Percentiles rank a stretch among this genome's conserved stretches.
These are phyloP conservation scores for Arthrobotrys iridis DNA, from an alignment of 2,329 filamentous ascomycete genomes.

Conservation along the genomic window DNA sequence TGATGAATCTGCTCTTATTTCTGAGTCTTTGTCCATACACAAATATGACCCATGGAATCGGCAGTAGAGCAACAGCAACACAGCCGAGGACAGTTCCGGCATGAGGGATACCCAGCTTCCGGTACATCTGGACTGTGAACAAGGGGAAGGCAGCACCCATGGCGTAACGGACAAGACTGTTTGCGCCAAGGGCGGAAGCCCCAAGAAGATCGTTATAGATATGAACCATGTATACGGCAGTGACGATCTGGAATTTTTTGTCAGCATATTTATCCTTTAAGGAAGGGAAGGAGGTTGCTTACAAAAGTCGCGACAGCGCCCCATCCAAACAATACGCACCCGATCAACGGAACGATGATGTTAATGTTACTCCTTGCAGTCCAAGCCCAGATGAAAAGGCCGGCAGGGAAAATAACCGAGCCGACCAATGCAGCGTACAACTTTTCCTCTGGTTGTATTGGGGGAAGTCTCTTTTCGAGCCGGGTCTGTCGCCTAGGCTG, in stretches of 20 bases:
- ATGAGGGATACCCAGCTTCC: conserved; percentile 62
- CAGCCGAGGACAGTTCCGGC: conserved; percentile 63
- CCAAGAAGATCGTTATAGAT: conserved; percentile 53
- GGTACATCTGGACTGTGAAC: conserved; percentile 69
- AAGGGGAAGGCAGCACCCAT: conserved; percentile 70
- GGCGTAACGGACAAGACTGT: conserved; percentile 68
- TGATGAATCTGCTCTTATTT: conserved; percentile 33
- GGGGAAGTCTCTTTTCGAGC: not conserved
- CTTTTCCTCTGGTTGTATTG: conserved; percentile 67
- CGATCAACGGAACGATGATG: conserved; percentile 66
- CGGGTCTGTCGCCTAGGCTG: conserved; percentile 22
- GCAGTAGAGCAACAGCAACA: conserved; percentile 65
- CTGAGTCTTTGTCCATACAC: conserved; percentile 63
- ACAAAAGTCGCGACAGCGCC: conserved; percentile 70
- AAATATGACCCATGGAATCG: conserved; percentile 68
- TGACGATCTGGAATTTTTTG: conserved; percentile 28
- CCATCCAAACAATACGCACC: conserved; percentile 69
- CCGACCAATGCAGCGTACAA: conserved; percentile 71
- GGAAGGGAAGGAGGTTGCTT: conserved; percentile 58
- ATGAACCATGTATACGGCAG: conserved; percentile 34
- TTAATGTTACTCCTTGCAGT: conserved; percentile 64
- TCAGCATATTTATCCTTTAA: conserved; percentile 68
- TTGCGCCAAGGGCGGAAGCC: conserved; percentile 64
- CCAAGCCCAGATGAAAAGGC: conserved; percentile 71
- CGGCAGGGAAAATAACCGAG: conserved; percentile 66